A percentile compares a stretch with the other conserved stretches of the same genome.
Evolutionary conservation across 345 rosid genomes (phyloP).

Genomic region (Laguncularia racemosa): DNA sequence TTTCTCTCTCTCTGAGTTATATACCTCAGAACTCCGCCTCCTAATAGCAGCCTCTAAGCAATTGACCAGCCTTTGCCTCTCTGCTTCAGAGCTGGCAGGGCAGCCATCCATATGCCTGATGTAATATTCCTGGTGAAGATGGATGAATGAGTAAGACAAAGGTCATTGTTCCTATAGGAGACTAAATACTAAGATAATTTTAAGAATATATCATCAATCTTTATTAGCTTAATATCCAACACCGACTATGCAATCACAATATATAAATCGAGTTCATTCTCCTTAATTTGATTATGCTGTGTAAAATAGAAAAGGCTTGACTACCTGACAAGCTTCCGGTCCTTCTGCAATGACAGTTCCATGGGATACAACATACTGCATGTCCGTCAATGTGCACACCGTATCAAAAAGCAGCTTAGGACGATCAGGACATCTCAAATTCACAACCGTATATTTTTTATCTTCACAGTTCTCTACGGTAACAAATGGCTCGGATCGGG

Average conservation of each 20-base stretch:
- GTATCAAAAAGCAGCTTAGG: constrained; percentile 74
- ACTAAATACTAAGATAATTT: too few relatives aligned
- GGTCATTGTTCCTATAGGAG: background rate
- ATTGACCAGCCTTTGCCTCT: constrained; percentile 80
- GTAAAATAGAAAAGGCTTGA: background rate
- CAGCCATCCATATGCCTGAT: constrained; percentile 84
- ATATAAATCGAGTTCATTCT: too few relatives aligned
- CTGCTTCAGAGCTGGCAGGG: constrained; percentile 89
- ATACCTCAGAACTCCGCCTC: constrained; percentile 66
- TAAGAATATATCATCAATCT: too few relatives aligned
- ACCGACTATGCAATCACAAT: too few relatives aligned
- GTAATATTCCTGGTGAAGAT: constrained; percentile 61
- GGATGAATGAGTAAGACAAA: constrained; percentile 1
- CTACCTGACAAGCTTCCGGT: constrained; percentile 75
- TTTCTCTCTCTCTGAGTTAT: background rate
- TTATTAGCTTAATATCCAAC: too few relatives aligned
- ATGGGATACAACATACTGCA: constrained; percentile 73
- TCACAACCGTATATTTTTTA: constrained; percentile 70
- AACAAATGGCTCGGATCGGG: constrained; percentile 33
- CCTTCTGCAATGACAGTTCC: constrained; percentile 69
- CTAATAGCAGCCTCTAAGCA: constrained; percentile 96
- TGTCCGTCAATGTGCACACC: constrained; percentile 74
- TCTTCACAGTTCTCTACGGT: constrained; percentile 54
- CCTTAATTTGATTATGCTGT: too few relatives aligned
- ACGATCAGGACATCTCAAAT: constrained; percentile 59